These are phyloP conservation scores for Ceratonia siliqua DNA, from an alignment of 306 rosid genomes.

Conservation along the genomic window DNA sequence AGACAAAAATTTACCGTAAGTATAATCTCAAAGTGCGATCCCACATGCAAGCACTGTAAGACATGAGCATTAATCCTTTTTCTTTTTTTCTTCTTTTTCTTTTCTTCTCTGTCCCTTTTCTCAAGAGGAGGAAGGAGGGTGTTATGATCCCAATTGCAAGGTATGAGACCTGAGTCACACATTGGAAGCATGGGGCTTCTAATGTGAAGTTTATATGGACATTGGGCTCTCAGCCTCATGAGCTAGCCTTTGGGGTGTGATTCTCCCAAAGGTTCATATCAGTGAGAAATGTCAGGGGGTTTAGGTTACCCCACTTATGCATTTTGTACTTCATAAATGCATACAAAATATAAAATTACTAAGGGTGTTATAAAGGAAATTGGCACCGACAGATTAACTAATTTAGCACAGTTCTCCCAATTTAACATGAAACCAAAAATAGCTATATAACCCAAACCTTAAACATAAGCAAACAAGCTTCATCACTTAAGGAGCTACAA, in stretches of 20 bases:
- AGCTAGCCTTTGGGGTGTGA: too few relatives aligned
- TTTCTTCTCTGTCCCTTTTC: neutral
- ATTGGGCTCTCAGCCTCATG: too few relatives aligned
- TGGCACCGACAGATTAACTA: neutral
- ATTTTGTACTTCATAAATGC: neutral
- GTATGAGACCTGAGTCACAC: too few relatives aligned
- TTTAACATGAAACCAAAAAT: neutral
- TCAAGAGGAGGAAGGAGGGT: neutral
- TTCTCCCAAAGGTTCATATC: too few relatives aligned
- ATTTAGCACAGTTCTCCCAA: neutral
- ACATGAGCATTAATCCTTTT: neutral
- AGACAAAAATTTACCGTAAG: neutral
- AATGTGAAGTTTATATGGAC: too few relatives aligned
- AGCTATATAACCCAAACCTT: neutral
- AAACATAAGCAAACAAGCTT: too few relatives aligned
- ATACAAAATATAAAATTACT: neutral
- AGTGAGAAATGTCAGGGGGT: too few relatives aligned
- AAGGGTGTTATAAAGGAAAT: neutral
- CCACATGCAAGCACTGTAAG: neutral
- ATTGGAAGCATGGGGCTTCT: too few relatives aligned
- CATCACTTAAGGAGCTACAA: too few relatives aligned
- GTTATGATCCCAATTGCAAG: too few relatives aligned
- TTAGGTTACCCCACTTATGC: neutral
- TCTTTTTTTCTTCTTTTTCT: neutral
- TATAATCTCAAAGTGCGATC: neutral